Evolutionary conservation across 257 asterid genomes (phyloP).

Genomic region (Gynochthodes officinalis): DNA sequence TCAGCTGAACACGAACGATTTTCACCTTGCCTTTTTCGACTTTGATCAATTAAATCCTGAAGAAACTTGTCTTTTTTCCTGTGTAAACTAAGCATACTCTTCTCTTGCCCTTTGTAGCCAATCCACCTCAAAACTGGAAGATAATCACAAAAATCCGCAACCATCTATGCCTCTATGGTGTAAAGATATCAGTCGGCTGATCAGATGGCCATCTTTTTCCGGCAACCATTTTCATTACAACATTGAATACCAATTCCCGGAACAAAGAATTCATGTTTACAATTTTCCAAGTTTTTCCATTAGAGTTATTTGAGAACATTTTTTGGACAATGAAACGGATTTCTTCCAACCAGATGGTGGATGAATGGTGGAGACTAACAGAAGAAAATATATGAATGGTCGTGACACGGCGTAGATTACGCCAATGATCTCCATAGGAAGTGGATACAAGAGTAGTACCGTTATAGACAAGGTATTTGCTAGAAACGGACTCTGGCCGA

Average conservation of each 20-base stretch:
- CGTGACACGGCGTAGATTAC: constrained; percentile 42
- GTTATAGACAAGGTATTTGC: constrained; percentile 35
- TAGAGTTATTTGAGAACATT: too few species aligned
- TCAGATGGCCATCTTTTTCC: too few species aligned
- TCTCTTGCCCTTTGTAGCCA: constrained; percentile 1
- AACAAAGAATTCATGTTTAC: too few species aligned
- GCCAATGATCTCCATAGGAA: constrained; percentile 47
- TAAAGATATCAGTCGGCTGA: constrained; percentile 33
- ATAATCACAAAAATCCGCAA: constrained; percentile 10
- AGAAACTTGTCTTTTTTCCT: neutral
- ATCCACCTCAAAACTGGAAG: constrained; percentile 13
- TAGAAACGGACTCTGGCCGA: constrained; percentile 35
- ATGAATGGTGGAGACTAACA: too few species aligned
- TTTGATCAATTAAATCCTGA: constrained; percentile 13
- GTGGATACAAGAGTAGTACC: constrained; percentile 42
- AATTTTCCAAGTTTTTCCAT: too few species aligned
- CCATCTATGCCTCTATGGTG: neutral
- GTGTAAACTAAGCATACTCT: neutral
- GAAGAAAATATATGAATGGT: constrained; percentile 38
- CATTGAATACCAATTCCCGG: too few species aligned
- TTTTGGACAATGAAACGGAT: too few species aligned
- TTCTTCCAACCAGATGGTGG: too few species aligned
- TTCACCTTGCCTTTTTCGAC: neutral
- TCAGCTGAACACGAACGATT: too few species aligned
- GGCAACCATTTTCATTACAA: too few species aligned